A percentile compares a stretch with the other conserved stretches of the same genome.
These are phyloP conservation scores for Rubia tinctorum DNA, from an alignment of 305 asterid species.

Conservation along the genomic window DNA sequence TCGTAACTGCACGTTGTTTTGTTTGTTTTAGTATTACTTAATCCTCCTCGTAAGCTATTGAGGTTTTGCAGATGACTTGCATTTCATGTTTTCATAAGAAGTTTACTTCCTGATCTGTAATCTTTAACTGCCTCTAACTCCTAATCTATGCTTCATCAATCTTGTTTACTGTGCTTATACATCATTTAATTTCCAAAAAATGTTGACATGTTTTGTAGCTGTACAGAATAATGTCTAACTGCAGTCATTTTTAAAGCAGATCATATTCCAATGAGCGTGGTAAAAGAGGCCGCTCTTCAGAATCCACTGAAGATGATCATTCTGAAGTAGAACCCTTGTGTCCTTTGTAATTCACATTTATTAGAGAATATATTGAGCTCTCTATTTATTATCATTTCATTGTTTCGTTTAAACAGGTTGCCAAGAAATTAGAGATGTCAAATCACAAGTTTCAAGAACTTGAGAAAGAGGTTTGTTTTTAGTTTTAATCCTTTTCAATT, in stretches of 20 bases:
- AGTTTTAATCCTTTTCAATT: too few relatives aligned
- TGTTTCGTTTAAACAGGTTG: conserved; percentile 6
- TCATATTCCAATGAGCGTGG: conserved; percentile 20
- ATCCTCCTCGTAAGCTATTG: background rate
- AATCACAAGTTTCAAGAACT: conserved; percentile 4
- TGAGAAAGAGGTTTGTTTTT: too few relatives aligned
- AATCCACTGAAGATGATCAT: conserved; percentile 14
- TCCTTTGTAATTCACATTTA: background rate
- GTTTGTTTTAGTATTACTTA: background rate
- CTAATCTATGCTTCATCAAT: background rate
- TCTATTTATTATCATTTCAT: background rate
- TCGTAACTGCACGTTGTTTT: background rate
- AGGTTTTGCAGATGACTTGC: background rate
- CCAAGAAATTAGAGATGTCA: conserved; percentile 12
- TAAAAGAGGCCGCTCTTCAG: conserved; percentile 13
- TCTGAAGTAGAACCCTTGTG: background rate
- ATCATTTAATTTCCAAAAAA: background rate
- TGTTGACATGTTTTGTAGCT: background rate
- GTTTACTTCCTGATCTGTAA: background rate
- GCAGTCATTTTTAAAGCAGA: conserved; percentile 5
- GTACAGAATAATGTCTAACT: conserved; percentile 12
- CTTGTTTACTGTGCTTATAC: background rate
- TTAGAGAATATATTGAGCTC: background rate
- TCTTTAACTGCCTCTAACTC: background rate
- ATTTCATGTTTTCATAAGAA: background rate